A percentile compares a stretch with the other conserved stretches of the same genome.
These are phyloP conservation scores for Entophlyctis luteolus DNA, from an alignment of 192 early-diverging fungal species.

Conservation along the genomic window DNA sequence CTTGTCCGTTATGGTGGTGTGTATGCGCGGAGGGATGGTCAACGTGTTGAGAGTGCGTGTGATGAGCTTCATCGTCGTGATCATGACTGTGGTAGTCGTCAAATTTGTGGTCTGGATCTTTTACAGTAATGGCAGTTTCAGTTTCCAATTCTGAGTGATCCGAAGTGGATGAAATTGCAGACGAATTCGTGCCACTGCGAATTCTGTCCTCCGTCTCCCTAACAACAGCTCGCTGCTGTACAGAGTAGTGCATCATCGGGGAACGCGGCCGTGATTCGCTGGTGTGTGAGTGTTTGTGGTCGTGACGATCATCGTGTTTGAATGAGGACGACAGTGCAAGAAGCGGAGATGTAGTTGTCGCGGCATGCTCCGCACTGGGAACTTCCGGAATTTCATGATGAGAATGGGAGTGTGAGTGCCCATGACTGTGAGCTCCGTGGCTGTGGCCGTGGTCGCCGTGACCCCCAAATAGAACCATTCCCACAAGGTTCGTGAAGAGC, in stretches of 20 bases:
- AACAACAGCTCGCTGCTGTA: too few relatives aligned
- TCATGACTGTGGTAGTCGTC: slow-evolving; percentile 7
- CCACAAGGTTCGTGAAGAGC: slow-evolving; percentile 72
- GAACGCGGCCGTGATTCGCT: too few relatives aligned
- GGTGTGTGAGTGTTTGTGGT: slow-evolving; percentile 7
- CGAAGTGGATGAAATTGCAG: neutral
- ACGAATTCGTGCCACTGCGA: too few relatives aligned
- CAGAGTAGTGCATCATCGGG: too few relatives aligned
- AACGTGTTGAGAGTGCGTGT: neutral
- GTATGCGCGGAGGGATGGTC: neutral
- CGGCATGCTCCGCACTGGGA: neutral
- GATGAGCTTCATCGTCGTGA: slow-evolving; percentile 5
- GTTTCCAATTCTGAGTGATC: neutral
- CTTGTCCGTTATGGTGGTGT: neutral
- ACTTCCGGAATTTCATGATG: neutral
- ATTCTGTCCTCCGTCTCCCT: neutral
- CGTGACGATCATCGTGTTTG: slow-evolving; percentile 27
- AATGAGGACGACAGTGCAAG: slow-evolving; percentile 11
- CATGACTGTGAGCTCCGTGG: slow-evolving; percentile 38
- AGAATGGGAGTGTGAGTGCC: neutral
- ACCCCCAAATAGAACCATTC: slow-evolving; percentile 75
- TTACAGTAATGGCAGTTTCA: neutral
- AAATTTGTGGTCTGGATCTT: neutral
- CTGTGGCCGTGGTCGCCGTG: slow-evolving; percentile 40
- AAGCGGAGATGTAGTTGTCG: neutral